phyloP scores from a whole-genome alignment of 345 rosid genomes.

The Eucalyptus lansdowneana region DNA sequence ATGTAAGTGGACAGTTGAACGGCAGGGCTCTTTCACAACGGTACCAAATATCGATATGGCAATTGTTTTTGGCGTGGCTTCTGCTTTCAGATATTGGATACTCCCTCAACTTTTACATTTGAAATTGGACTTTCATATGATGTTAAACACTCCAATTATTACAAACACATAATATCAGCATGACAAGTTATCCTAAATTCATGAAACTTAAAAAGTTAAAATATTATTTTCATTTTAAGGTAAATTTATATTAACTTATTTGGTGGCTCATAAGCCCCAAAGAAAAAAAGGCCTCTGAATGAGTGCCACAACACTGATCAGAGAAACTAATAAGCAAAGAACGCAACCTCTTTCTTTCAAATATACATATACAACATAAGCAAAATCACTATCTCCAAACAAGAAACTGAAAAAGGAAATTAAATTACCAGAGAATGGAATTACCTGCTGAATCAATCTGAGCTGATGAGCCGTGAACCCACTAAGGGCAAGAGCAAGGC shows the following conservation, averaged over 20 bases:
- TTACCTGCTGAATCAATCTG: conserved; percentile 58
- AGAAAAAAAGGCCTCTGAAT: not conserved
- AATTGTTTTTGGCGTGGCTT: not conserved
- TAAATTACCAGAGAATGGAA: not conserved
- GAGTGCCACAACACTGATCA: not conserved
- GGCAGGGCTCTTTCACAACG: not conserved
- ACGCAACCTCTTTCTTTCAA: not conserved
- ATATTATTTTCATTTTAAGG: not conserved
- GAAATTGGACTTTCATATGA: not conserved
- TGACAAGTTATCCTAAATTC: not conserved
- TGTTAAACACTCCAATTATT: not conserved
- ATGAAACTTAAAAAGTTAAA: not conserved
- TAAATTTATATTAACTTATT: not conserved
- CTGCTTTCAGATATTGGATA: not conserved
- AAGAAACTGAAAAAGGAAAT: not conserved
- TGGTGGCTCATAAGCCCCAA: not conserved
- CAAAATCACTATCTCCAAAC: not conserved
- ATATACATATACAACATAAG: not conserved
- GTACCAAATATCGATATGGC: not conserved
- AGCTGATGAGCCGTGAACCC: conserved; percentile 83
- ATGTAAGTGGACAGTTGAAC: not conserved
- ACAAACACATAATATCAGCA: not conserved
- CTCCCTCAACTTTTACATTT: not conserved
- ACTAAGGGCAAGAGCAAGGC: conserved; percentile 53
- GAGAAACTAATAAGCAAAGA: not conserved